Conservation (phyloP, 83 land plant genomes). For the Thuja plicata region DNA sequence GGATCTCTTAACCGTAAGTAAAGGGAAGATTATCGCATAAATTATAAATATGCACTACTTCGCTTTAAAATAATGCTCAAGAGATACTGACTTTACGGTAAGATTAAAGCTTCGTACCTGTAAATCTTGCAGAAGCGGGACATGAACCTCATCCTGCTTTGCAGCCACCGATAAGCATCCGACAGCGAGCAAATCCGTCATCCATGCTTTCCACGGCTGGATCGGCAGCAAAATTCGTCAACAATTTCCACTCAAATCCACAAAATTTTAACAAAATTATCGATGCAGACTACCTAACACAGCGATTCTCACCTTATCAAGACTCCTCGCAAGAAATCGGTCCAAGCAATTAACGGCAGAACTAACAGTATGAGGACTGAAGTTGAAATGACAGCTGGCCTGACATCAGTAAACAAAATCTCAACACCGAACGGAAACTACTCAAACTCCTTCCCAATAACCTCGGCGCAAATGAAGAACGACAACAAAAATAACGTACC, state of each 20-base stretch:
- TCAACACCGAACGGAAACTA: neutral
- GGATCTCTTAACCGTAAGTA: neutral
- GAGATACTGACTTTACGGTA: neutral
- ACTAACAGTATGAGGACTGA: neutral
- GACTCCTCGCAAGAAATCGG: slow-evolving; percentile 40
- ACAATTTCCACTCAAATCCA: neutral
- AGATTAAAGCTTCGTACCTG: slow-evolving; percentile 26
- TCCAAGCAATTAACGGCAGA: slow-evolving; percentile 55
- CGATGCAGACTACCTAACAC: too few species aligned
- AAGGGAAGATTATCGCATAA: neutral
- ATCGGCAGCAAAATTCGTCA: neutral
- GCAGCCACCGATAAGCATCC: slow-evolving; percentile 54
- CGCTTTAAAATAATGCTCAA: too few species aligned
- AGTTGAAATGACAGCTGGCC: neutral
- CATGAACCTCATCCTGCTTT: slow-evolving; percentile 34
- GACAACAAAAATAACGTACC: neutral
- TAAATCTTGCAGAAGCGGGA: slow-evolving; percentile 28
- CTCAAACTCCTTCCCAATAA: neutral
- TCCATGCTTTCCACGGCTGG: slow-evolving; percentile 53
- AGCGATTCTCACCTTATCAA: slow-evolving; percentile 20
- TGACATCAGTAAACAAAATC: slow-evolving; percentile 5
- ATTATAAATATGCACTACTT: neutral
- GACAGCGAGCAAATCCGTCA: slow-evolving; percentile 41
- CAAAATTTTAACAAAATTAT: neutral
- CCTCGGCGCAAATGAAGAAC: neutral